Conservation (phyloP, 2,329 filamentous ascomycete species). For the Neurospora sp. region DNA sequence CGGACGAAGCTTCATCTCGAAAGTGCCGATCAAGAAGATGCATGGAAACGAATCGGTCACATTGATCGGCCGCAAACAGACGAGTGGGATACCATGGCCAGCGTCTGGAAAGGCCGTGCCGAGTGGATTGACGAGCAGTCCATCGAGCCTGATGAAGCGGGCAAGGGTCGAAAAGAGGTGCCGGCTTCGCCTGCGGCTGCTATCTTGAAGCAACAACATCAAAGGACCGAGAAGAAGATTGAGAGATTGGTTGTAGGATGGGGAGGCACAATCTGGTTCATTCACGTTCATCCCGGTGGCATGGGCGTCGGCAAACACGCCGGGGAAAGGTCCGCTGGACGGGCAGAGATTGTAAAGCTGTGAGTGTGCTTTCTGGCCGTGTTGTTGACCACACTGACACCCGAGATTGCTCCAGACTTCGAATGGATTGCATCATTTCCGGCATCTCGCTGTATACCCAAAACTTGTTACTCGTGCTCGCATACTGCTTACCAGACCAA, state of each 20-base stretch:
- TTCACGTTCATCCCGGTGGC: constrained; percentile 78
- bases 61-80: constrained; percentile 79
- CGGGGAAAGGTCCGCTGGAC: constrained; percentile 63
- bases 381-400: background rate
- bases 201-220: constrained; percentile 39
- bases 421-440: constrained; percentile 96
- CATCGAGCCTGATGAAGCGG: constrained; percentile 62
- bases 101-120: constrained; percentile 83
- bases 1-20: constrained; percentile 77
- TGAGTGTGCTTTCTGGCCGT: constrained; percentile 35
- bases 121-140: constrained; percentile 88
- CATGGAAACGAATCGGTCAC: constrained; percentile 92
- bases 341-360: constrained; percentile 88
- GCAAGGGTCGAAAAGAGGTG: constrained; percentile 25
- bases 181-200: constrained; percentile 34
- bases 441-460: constrained; percentile 95
- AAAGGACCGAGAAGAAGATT: constrained; percentile 37
- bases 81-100: constrained; percentile 92
- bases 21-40: constrained; percentile 63
- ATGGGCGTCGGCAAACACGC: constrained; percentile 54
- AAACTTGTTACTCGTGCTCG: constrained; percentile 80
- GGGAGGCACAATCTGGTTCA: constrained; percentile 93
- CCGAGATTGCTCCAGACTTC: constrained; percentile 49
- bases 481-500: constrained; percentile 70
- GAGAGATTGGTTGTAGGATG: constrained; percentile 89